Base-by-base conservation (phyloP, 768 basidiomycete species). In the Boletus vinaceobasis region DNA sequence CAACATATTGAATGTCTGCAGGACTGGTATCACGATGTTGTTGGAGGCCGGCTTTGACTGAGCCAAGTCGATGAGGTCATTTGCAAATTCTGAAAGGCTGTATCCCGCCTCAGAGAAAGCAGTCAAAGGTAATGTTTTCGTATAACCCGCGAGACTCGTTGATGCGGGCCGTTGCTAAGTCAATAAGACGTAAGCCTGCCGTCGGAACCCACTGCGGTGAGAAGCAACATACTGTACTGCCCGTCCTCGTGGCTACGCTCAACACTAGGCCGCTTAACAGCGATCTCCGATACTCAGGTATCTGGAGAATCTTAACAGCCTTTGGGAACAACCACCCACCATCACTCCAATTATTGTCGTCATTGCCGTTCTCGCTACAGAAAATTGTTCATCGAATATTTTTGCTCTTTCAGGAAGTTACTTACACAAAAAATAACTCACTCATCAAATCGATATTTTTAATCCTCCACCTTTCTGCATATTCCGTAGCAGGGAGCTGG, bases 241-340 rank as follows among this genome's bases (percentile, higher is more conserved):
- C 85, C 9, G 92, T 92, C 71, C 84, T 88, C 68, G 89, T 90
- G 35, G 87, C 88, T 36, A 93, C 75, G 65, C 90, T 94, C 51
- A 90, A 75, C 13, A 94, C 77, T 7, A 96, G 66, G 13, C 93
- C 93, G 10, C 75, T 73, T 42, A 96, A 75, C 47, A 96, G 65
- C 27, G 76, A 66, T 50, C 71, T 71, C 39, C 90, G 80, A 68
- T 89, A 94, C 45, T 76, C 73, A 35, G 74, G 69, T 48, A 91
- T 75, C 50, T 81, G 78, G 35, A 93, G 76, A 23, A 92, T 73
- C 46, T 74, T 81, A 46, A 90, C 82, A 7, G 82, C 86, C 60
- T 75, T 82, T 17, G 91, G 88, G 66, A 88, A 94, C 38, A 94
- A 71, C 84, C 84, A 88, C 26, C 70, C 73, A 21, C 85, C 83